Evolutionary conservation across 768 basidiomycete genomes (phyloP), one percentile per base, ranked within the genome.

Genomic region (Tulasnella sp.): DNA sequence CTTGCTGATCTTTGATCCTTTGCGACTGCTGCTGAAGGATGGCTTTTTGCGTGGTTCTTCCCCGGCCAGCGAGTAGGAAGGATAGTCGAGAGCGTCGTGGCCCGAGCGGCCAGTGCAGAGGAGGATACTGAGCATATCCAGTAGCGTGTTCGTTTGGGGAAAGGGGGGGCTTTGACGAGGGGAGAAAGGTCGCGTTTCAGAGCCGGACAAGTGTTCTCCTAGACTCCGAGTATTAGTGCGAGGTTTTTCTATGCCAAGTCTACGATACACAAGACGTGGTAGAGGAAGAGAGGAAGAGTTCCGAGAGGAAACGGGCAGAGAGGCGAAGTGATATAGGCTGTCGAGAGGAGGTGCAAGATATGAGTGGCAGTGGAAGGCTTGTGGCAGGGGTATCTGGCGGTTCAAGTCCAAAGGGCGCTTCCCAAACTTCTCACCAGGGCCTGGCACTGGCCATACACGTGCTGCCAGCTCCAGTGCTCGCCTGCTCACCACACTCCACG

Each of bases 41-140:
- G 42, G 21, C 71, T 71, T 71, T 44, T 80, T 75, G 46, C 75
- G 68, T 71, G 77, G 78, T 27, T 56, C 8, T 21, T 62, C 27
- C 31, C 12, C 36, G 71, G 24, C 62, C 40, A 46, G 44, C 46
- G 78, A 74, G 71, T 44, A 48, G 14, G 38, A 62, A 10, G 56
- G 72, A n/a, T 39, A 24, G 34, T 82, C 82, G 46, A 72, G 27
- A 24, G 81, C 82, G 62, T 42, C 48, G 38, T 82, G 80, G 62
- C 62, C 62, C 31, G 76, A 78, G 52, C 80, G 75, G 24, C 80
- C 68, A 38, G 78, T 77, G 68, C 80, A 81, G 74, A 79, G 74
- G 48, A 82, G 71, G 38, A 82, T 72, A 36, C 80, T 78, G 58
- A 82, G 79, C 81, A 82, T 82, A 52, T 24, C 73, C 21, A 72